Evolutionary conservation across 2,329 filamentous ascomycete species (phyloP), one percentile per base, ranked within the genome.

Genomic region (Cladosporium cucumerinum): DNA sequence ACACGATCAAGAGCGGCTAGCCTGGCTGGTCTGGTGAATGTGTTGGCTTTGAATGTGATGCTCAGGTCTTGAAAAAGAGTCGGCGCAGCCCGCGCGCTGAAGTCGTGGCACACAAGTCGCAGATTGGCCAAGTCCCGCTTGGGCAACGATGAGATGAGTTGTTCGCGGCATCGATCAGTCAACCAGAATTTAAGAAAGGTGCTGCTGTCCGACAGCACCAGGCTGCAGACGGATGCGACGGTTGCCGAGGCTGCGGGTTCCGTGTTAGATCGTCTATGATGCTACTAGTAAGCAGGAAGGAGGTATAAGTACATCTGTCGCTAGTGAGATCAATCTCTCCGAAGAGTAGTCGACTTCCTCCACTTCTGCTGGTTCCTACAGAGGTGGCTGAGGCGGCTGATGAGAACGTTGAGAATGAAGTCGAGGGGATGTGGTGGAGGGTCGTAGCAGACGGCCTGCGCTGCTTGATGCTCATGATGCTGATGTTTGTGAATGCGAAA

Each of bases 1-100:
- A 97, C 88, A 66, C 90, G 85, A 66, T 87, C 85, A 65, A 97
- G 82, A 26, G 92, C 91, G 66, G 89, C 86, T 69, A 95, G 82
- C 59, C 90, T 86, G 68, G 86, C 85, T 36, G 88, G 86, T 71
- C 88, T 89, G 60, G 90, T 93, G 75, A 96, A 93, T 65, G 89
- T 89, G 72, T 84, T 89, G 59, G 91, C 81, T 32, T 86, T 86
- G 79, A 93, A 93, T 71, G 86, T 90, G 73, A 92, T 77, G 73
- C 86, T 83, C 74, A 89, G 82, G 77, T 88, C 84, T 69, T 86
- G 79, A 80, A 93, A 93, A 72, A 92, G 83, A 64, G 82, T 81
- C 74, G 86, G 87, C 70, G 89, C 91, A 73, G 89, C 83, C 69
- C 90, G 82, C 69, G 88, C 86, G 75, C 87, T 88, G 78, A 87